Percentiles rank a stretch among this genome's conserved stretches.
Evolutionary conservation across 1,284 basidiomycete species (phyloP).

Genomic region (Ceratobasidium sp.): DNA sequence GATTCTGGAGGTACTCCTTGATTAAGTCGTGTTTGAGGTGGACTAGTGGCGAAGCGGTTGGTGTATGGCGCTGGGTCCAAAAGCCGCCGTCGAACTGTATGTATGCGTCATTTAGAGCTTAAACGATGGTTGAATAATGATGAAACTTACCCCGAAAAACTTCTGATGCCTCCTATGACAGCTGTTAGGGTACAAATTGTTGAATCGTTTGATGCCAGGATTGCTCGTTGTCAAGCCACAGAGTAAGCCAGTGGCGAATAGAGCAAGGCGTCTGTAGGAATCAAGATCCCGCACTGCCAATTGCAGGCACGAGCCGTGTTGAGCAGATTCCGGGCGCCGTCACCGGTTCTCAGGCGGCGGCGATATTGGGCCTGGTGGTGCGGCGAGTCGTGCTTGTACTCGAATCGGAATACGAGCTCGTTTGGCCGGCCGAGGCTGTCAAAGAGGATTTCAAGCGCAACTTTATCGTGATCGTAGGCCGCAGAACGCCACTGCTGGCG

Average conservation of each 20-base stretch:
- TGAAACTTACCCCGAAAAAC: no score
- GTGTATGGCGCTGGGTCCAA: neutral
- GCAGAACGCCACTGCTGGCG: constrained; percentile 6
- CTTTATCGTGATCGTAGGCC: constrained; percentile 25
- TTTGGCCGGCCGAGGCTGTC: neutral
- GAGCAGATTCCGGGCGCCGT: constrained; percentile 14
- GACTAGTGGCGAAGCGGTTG: no score
- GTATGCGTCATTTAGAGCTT: no score
- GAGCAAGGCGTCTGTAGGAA: neutral
- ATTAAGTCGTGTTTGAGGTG: no score
- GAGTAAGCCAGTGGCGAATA: constrained; percentile 3
- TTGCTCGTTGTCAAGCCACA: constrained; percentile 3
- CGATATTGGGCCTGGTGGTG: constrained; percentile 13
- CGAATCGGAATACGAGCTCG: constrained; percentile 15
- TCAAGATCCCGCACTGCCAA: constrained; percentile 5
- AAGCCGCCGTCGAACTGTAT: no score
- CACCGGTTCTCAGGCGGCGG: constrained; percentile 7
- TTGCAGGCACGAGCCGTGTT: constrained; percentile 13
- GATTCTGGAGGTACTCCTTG: no score
- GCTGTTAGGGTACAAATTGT: no score
- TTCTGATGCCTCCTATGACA: no score
- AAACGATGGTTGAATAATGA: no score
- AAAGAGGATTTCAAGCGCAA: constrained; percentile 11
- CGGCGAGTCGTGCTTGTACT: constrained; percentile 15
- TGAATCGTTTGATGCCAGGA: neutral